Evolutionary conservation across 208 protist species (phyloP).

Genomic region (Crithidia thermophila): DNA sequence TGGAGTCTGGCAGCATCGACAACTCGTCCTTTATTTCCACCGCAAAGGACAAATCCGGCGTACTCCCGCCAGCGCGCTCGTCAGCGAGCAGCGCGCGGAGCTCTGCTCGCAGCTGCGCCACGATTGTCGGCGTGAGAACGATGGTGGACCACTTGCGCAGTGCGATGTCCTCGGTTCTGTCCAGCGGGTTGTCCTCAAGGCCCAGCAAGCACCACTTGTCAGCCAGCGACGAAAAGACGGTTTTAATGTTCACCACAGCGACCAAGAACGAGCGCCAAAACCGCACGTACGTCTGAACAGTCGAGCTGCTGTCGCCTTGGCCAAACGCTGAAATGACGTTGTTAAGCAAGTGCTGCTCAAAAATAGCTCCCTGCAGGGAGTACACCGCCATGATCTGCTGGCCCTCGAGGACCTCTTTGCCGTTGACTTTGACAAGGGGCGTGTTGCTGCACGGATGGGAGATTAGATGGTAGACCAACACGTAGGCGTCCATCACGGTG

Average conservation of each 20-base stretch:
- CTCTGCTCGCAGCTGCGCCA: conserved; percentile 23
- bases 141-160: conserved; percentile 38
- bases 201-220: conserved; percentile 35
- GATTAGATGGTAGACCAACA: conserved; percentile 52
- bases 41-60: conserved; percentile 15
- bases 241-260: conserved; percentile 42
- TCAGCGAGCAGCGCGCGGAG: conserved; percentile 25
- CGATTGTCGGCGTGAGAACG: conserved; percentile 24
- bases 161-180: conserved; percentile 43
- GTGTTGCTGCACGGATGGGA: conserved; percentile 49
- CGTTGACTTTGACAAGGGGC: conserved; percentile 28
- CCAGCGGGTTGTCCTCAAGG: conserved; percentile 36
- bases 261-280: conserved; percentile 47
- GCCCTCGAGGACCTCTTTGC: conserved; percentile 30
- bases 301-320: conserved; percentile 1
- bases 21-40: conserved; percentile 48
- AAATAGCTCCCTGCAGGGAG: conserved; percentile 28
- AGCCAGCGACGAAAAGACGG: conserved; percentile 45
- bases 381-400: conserved; percentile 44
- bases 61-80: conserved; percentile 15
- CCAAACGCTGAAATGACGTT: conserved; percentile 27
- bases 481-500: conserved; percentile 34
- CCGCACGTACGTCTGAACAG: conserved; percentile 36
- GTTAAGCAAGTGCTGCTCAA: conserved; percentile 33
- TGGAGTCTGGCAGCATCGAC: conserved; percentile 44